A percentile compares a stretch with the other conserved stretches of the same genome.
phyloP scores from a whole-genome alignment of 2,329 filamentous ascomycete species.

The Domatiomyces globalis region DNA sequence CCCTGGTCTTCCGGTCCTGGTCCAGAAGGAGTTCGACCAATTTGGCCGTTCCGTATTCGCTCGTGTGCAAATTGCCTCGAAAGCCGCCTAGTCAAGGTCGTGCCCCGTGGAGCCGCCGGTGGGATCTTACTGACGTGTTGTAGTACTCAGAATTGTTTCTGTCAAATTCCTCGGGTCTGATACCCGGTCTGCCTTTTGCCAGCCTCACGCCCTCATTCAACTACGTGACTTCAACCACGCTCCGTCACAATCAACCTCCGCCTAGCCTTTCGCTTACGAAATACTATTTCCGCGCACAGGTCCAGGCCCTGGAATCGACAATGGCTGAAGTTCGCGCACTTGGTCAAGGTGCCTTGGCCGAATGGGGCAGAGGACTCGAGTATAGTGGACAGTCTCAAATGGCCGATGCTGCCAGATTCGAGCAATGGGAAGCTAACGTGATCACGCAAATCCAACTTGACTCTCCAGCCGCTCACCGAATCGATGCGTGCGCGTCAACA shows the following conservation, averaged over 20 bases:
- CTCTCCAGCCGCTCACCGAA: not conserved
- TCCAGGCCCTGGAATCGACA: conserved; percentile 48
- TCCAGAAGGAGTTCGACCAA: conserved; percentile 42
- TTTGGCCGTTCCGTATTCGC: conserved; percentile 59
- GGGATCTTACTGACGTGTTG: conserved; percentile 20
- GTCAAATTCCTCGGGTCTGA: conserved; percentile 47
- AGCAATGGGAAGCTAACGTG: conserved; percentile 50
- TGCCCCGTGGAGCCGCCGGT: conserved; percentile 13
- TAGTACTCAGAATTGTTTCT: conserved; percentile 59
- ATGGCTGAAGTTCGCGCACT: conserved; percentile 51
- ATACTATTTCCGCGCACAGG: conserved; percentile 48
- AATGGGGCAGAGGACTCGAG: conserved; percentile 66
- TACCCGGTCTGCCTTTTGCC: conserved; percentile 55
- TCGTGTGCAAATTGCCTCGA: conserved; percentile 54
- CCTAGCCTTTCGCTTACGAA: conserved; percentile 45
- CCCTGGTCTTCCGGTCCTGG: conserved; percentile 50
- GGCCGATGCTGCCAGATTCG: conserved; percentile 54
- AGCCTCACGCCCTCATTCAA: conserved; percentile 49
- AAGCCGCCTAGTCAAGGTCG: conserved; percentile 50
- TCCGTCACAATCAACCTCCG: conserved; percentile 39
- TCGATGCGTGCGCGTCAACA: not conserved
- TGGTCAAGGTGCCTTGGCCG: conserved; percentile 54
- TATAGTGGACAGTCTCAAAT: conserved; percentile 46
- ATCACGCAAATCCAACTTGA: conserved; percentile 11
- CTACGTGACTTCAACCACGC: conserved; percentile 42